Evolutionary conservation across 164 flowering plant genomes (phyloP), one percentile per base, ranked within the genome.

Genomic region (Umbilicus rupestris): DNA sequence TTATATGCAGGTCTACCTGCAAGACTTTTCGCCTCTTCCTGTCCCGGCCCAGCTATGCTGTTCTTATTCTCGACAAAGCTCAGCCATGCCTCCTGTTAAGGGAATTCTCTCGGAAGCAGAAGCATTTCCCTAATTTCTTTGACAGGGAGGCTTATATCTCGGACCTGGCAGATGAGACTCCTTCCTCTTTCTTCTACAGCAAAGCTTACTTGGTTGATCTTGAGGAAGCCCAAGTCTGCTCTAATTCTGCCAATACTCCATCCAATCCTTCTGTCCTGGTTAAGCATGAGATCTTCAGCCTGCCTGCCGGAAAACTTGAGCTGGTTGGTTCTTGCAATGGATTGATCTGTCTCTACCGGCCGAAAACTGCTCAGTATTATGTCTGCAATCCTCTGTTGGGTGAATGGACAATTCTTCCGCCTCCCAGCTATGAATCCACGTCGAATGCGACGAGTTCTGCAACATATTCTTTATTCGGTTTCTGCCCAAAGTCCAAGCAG

Each of bases 271-370:
- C 8, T n/a, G 65, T 24, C 3, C 41, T 69, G 29, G 24, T 39
- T n/a, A 57, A 65, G 24, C 20, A 29, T 49, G 55, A 47, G 17
- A 44, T 67, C 22, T 63, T 39, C 62, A 39, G 55, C 29, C 66
- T 69, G 10, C 50, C 59, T n/a, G 39, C 35, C 31, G 20, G 66
- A n/a, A 37, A 31, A 28, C 45, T 62, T 5, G n/a, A 62, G 55
- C 66, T 73, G 3, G 42, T 73, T 5, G 69, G 69, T 66, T 69
- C 72, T 6, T 75, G 78, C 39, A 72, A 75, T 58, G 78, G 78
- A 5, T 39, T 75, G 37, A 67, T 75, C 14, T 75, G 78, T 60
- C 63, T 75, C 12, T 62, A 70, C 39, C 60, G 50, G 17, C n/a
- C 41, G 55, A 26, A 64, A 30, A 20, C 65, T 14, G 64, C 33